Base-by-base conservation (phyloP, 2,329 filamentous ascomycete species). In the Macroventuria anomochaeta region DNA sequence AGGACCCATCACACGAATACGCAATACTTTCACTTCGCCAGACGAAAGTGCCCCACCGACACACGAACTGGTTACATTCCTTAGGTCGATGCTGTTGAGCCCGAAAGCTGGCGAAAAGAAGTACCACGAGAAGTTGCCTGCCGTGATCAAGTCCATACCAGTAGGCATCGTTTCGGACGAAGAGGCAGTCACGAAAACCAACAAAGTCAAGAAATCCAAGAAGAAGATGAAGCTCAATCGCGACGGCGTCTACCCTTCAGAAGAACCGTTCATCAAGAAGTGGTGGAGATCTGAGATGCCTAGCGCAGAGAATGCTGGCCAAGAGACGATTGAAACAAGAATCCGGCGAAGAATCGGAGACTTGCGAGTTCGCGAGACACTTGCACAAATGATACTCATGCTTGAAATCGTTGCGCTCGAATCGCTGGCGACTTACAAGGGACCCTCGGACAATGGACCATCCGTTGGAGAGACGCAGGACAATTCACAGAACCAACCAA, bases 311-410 rank as follows among this genome's bases (percentile, higher is more conserved):
- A 53, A 40, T 13, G 63, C 62, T 52, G 67, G 65, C 10, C 63
- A 70, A 25, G 71, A 74, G 54, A 72, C 70, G 7, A 53, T 68
- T 1, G 74, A 80, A 4, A 78, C 83, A 13, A 81, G 85, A 26
- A 78, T 85, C 47, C 88, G 83, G 66, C 81, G 84, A 17, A 83
- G 88, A 33, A 76, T 87, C n/a, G 83, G 86, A 2, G 81, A 85
- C 46, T 74, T 93, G 32, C 84, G 89, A 34, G 86, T 88, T 20
- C 82, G 90, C 54, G 90, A 95, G 76, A 92, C 89, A 0, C 88
- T 93, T 64, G 77, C 93, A 32, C 90, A 95, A 69, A 85, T 93
- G 75, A 91, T 93, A 48, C 71, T 95, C 26, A 86, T 92, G 44
- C 79, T 95, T 5, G 90, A 95, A 67, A 85, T 91, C 13, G 75